Evolutionary conservation across 768 basidiomycete genomes (phyloP).

Genomic region (Mycena haematopus): DNA sequence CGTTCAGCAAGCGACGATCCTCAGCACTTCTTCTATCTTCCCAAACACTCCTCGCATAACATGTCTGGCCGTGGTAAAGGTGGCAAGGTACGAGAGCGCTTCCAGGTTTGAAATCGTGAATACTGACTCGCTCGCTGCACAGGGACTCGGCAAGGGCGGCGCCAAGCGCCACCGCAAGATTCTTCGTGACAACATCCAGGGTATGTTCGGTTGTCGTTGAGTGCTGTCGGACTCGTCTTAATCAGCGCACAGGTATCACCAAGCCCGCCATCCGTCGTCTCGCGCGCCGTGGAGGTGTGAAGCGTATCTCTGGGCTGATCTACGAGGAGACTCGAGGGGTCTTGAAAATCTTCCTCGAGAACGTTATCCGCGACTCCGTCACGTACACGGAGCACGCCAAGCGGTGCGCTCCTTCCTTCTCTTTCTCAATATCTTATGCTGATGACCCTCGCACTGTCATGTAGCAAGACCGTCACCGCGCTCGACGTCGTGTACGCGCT

Average conservation of each 20-base stretch:
- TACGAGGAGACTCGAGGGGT: constrained; percentile 80
- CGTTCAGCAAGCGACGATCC: constrained; percentile 5
- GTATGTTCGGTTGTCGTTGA: neutral
- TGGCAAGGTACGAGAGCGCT: constrained; percentile 75
- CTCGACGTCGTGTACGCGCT: constrained; percentile 92
- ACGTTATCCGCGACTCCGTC: constrained; percentile 86
- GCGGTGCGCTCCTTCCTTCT: constrained; percentile 41
- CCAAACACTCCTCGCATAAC: constrained; percentile 31
- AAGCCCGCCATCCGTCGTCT: constrained; percentile 88
- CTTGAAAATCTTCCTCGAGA: constrained; percentile 92
- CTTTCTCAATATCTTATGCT: neutral
- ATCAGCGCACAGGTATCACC: constrained; percentile 64
- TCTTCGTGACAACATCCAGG: neutral
- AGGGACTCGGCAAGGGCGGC: neutral
- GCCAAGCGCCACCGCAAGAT: constrained; percentile 1
- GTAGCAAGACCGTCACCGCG: constrained; percentile 84
- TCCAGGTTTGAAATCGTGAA: neutral
- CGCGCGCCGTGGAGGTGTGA: constrained; percentile 96
- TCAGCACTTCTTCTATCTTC: constrained; percentile 16
- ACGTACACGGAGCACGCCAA: constrained; percentile 88
- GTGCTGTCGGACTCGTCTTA: neutral
- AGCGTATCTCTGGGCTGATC: constrained; percentile 72
- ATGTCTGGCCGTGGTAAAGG: constrained; percentile 98
- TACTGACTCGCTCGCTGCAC: neutral
- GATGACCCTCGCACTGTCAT: neutral